These are phyloP conservation scores for Yamadazyma sp. DNA, from an alignment of 1,139 yeast species.

Conservation along the genomic window DNA sequence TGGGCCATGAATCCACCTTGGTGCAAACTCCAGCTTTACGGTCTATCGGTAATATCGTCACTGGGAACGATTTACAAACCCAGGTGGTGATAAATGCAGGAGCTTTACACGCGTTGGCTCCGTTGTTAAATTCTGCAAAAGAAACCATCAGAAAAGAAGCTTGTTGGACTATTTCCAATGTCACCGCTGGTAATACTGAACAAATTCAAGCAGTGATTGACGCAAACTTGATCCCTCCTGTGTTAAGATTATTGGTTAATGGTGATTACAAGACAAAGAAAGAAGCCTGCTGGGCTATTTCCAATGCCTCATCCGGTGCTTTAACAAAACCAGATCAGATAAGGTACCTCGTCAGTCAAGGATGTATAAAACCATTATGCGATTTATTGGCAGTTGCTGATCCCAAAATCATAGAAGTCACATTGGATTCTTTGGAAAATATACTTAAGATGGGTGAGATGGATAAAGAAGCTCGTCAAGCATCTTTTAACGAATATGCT, in stretches of 20 bases:
- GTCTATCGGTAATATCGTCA: constrained; percentile 96
- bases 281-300: constrained; percentile 99
- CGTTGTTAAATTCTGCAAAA: constrained; percentile 78
- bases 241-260: constrained; percentile 72
- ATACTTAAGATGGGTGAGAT: constrained; percentile 91
- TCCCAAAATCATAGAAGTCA: constrained; percentile 88
- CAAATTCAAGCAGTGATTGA: constrained; percentile 97
- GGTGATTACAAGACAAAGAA: constrained; percentile 96
- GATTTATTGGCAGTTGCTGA: constrained; percentile 88
- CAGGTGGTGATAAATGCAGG: constrained; percentile 94
- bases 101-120: constrained; percentile 81
- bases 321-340: constrained; percentile 90
- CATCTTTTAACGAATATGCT: constrained; percentile 79
- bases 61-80: constrained; percentile 94
- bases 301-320: constrained; percentile 97
- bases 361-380: constrained; percentile 96
- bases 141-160: constrained; percentile 96
- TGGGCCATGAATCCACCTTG: constrained; percentile 76
- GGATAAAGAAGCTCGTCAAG: constrained; percentile 77
- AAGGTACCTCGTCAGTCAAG: constrained; percentile 87
- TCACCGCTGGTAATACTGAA: constrained; percentile 93
- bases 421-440: constrained; percentile 92
- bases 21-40: constrained; percentile 97
- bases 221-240: constrained; percentile 89
- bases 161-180: constrained; percentile 97